phyloP scores from a whole-genome alignment of 768 basidiomycete genomes.

The Russula ochroleuca region DNA sequence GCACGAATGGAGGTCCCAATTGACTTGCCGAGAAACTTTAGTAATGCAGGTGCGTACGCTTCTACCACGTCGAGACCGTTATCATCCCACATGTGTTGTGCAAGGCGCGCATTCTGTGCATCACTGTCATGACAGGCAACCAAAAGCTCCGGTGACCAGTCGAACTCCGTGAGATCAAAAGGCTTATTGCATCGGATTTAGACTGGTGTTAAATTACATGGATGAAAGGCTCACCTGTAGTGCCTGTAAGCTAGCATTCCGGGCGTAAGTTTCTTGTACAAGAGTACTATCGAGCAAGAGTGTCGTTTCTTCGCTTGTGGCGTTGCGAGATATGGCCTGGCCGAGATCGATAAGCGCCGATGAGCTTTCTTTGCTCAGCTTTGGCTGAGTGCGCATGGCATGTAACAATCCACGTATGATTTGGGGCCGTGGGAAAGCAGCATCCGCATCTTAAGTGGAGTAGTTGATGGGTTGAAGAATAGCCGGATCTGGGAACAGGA shows the following conservation, averaged over 20 bases:
- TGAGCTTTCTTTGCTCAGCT: slow-evolving; percentile 77
- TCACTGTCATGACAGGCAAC: slow-evolving; percentile 85
- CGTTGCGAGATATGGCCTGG: slow-evolving; percentile 66
- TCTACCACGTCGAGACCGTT: slow-evolving; percentile 89
- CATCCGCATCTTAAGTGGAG: slow-evolving; percentile 52
- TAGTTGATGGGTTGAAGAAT: slow-evolving; percentile 9
- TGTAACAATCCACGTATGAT: slow-evolving; percentile 67
- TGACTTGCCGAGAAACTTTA: slow-evolving; percentile 63
- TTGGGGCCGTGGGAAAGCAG: slow-evolving; percentile 67
- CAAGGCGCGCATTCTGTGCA: slow-evolving; percentile 83
- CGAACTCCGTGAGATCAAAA: slow-evolving; percentile 89
- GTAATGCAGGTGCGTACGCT: slow-evolving; percentile 51
- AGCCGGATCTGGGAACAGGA: slow-evolving; percentile 17
- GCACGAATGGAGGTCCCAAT: not conserved
- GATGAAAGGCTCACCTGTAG: slow-evolving; percentile 57
- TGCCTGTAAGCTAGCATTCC: slow-evolving; percentile 86
- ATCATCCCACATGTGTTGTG: slow-evolving; percentile 86
- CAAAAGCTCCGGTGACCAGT: slow-evolving; percentile 89
- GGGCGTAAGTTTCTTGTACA: slow-evolving; percentile 80
- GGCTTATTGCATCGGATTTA: slow-evolving; percentile 46
- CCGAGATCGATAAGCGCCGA: slow-evolving; percentile 77
- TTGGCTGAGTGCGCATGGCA: slow-evolving; percentile 71
- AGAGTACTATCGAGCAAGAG: slow-evolving; percentile 71
- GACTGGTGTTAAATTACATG: not conserved
- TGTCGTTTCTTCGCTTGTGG: slow-evolving; percentile 56